Evolutionary conservation across 805 yeast species (phyloP).

Genomic region (Wickerhamiella parazyma): DNA sequence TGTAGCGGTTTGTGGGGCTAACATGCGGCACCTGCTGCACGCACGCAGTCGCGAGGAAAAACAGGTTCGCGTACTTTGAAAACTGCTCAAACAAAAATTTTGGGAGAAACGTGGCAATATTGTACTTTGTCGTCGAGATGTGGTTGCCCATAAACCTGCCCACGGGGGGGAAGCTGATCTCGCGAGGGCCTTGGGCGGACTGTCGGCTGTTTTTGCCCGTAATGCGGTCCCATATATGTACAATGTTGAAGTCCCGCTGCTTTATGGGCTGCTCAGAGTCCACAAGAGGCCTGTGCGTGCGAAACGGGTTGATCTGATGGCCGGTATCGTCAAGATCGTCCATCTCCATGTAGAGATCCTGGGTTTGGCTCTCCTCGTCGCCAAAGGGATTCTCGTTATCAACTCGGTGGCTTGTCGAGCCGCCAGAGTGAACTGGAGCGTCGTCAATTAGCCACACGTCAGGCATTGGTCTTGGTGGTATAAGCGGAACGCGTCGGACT

Average conservation of each 20-base stretch:
- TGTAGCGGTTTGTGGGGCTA: conserved; percentile 88
- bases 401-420: neutral
- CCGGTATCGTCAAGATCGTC: conserved; percentile 16
- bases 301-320: conserved; percentile 4
- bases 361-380: conserved; percentile 7
- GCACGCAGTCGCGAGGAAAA: conserved; percentile 78
- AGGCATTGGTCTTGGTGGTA: conserved; percentile 11
- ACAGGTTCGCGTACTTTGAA: conserved; percentile 90
- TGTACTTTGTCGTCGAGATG: conserved; percentile 90
- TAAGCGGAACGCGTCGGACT: neutral
- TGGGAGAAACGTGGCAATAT: conserved; percentile 82
- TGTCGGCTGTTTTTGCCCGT: neutral
- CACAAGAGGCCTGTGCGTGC: conserved; percentile 2
- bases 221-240: conserved; percentile 23
- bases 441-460: conserved; percentile 19
- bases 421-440: neutral
- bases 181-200: conserved; percentile 37
- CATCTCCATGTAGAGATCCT: conserved; percentile 15
- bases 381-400: conserved; percentile 4
- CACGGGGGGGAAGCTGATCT: conserved; percentile 36
- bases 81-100: conserved; percentile 93
- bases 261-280: neutral
- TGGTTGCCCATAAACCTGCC: conserved; percentile 61
- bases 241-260: conserved; percentile 24
- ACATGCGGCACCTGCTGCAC: conserved; percentile 97